Evolutionary conservation across 192 early-diverging fungal species (phyloP).

Genomic region (Allomyces macrogynus): DNA sequence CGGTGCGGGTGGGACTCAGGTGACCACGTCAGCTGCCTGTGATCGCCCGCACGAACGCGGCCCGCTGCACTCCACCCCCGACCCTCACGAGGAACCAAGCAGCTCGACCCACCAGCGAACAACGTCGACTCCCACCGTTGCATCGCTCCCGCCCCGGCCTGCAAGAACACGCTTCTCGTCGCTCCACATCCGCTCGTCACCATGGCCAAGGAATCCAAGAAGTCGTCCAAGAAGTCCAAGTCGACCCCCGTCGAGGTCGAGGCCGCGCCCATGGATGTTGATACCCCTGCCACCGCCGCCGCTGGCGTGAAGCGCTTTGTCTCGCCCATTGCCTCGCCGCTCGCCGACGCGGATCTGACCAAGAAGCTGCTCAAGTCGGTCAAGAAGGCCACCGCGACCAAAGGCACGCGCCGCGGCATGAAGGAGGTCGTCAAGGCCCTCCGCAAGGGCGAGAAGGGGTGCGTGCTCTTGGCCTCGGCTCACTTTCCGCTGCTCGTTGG

Average conservation of each 20-base stretch:
- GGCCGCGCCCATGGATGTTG: no score
- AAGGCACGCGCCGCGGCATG: constrained; percentile 46
- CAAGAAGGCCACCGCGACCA: constrained; percentile 15
- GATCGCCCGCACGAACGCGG: no score
- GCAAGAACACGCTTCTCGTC: no score
- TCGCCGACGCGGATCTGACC: constrained; percentile 62
- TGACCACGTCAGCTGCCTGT: no score
- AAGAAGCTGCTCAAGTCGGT: constrained; percentile 73
- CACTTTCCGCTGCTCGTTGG: background rate
- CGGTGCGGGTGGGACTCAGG: no score
- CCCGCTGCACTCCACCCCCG: no score
- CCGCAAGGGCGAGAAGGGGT: constrained; percentile 83
- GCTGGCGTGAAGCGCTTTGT: constrained; percentile 4
- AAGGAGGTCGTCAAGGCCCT: constrained; percentile 96
- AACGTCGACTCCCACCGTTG: no score
- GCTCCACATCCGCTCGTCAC: no score
- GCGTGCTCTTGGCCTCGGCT: constrained; percentile 1
- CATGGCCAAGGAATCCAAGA: constrained; percentile 1
- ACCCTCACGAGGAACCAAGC: no score
- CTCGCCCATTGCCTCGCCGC: constrained; percentile 54
- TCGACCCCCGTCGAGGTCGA: background rate
- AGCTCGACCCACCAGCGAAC: no score
- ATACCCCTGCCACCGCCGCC: background rate
- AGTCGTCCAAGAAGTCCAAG: constrained; percentile 1
- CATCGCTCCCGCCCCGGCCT: no score